Evolutionary conservation across 306 rosid species (phyloP).

Genomic region (Fragaria iinumae): DNA sequence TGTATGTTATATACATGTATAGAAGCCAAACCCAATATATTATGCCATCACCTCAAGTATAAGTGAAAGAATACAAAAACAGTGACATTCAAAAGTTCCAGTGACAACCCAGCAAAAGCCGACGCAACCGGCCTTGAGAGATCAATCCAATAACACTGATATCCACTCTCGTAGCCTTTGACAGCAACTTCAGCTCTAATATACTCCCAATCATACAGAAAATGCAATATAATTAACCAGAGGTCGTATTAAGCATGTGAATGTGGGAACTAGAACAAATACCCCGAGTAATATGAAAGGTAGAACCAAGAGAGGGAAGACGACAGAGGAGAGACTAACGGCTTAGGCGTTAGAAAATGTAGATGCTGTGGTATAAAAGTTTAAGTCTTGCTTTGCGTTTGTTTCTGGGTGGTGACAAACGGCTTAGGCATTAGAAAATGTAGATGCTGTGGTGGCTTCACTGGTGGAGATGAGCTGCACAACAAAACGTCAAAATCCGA

Average conservation of each 20-base stretch:
- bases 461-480: neutral
- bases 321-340: no score
- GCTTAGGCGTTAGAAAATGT: no score
- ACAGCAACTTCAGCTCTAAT: neutral
- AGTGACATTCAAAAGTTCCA: neutral
- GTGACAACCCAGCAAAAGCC: neutral
- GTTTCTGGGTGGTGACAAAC: neutral
- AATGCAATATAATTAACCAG: neutral
- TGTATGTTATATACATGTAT: no score
- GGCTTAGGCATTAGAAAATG: neutral
- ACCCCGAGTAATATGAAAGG: neutral
- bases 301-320: neutral
- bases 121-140: slow-evolving; percentile 3
- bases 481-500: slow-evolving; percentile 7
- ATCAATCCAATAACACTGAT: neutral
- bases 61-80: slow-evolving; percentile 1
- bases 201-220: neutral
- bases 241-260: neutral
- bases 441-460: slow-evolving; percentile 5
- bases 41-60: neutral
- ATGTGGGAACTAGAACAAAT: neutral
- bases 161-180: neutral
- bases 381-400: neutral
- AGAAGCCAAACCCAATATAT: neutral
- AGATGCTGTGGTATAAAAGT: no score